Percentiles rank a stretch among this genome's conserved stretches.
These are phyloP conservation scores for Cladorrhinum samala DNA, from an alignment of 495 filamentous ascomycete species.

Conservation along the genomic window DNA sequence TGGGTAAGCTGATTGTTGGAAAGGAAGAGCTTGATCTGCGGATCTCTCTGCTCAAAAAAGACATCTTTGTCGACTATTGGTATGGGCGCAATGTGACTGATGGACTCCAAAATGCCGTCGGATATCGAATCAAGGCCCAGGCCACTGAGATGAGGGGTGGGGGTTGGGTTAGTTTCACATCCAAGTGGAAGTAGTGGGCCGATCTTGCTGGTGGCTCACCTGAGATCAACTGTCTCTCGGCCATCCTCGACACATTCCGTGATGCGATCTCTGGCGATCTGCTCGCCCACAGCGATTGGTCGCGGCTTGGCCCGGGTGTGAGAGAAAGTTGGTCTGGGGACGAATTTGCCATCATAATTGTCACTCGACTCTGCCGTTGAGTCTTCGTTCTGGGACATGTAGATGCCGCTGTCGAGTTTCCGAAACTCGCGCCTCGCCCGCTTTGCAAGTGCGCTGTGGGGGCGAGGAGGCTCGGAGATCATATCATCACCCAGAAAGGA, in stretches of 20 bases:
- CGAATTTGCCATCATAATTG: no score
- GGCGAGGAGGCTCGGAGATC: slow-evolving; percentile 4
- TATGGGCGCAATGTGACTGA: slow-evolving; percentile 53
- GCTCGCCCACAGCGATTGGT: slow-evolving; percentile 24
- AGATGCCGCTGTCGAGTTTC: slow-evolving; percentile 77
- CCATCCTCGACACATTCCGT: slow-evolving; percentile 55
- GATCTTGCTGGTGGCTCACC: slow-evolving; percentile 42
- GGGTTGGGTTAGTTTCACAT: background rate
- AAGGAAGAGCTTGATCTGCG: slow-evolving; percentile 58
- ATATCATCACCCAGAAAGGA: slow-evolving; percentile 34
- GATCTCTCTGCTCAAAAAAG: slow-evolving; percentile 35
- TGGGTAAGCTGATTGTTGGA: slow-evolving; percentile 51
- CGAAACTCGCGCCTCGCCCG: slow-evolving; percentile 50
- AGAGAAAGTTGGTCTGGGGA: no score
- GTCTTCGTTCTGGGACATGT: no score
- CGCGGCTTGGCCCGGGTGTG: no score
- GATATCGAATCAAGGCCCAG: slow-evolving; percentile 33
- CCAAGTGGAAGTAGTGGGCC: background rate
- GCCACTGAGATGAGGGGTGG: slow-evolving; percentile 20
- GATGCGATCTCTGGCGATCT: slow-evolving; percentile 34
- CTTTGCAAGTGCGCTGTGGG: slow-evolving; percentile 29
- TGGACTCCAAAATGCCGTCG: slow-evolving; percentile 45
- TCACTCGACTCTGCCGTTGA: no score
- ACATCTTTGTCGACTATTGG: slow-evolving; percentile 35
- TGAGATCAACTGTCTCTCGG: slow-evolving; percentile 56